Conservation (phyloP, 2,329 filamentous ascomycete species). For the Cercospora zeina region DNA sequence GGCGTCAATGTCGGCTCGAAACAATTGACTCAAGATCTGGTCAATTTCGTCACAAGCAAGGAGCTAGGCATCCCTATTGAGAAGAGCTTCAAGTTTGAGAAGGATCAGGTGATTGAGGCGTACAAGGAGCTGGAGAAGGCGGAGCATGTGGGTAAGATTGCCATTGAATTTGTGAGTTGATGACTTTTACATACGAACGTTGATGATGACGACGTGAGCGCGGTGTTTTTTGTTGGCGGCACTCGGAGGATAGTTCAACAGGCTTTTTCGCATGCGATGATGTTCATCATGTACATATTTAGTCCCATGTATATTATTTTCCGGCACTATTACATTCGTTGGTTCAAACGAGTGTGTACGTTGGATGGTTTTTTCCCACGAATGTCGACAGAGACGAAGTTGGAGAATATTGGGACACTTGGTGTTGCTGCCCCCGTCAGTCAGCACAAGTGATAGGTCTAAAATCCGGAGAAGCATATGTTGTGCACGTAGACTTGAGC, state of each 20-base stretch:
- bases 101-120: slow-evolving; percentile 34
- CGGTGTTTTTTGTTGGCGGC: background rate
- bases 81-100: slow-evolving; percentile 43
- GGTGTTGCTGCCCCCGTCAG: background rate
- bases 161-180: slow-evolving; percentile 23
- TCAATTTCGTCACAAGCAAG: slow-evolving; percentile 43
- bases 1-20: slow-evolving; percentile 38
- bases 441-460: too few species aligned
- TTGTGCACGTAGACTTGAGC: background rate
- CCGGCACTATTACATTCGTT: background rate
- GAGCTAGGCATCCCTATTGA: slow-evolving; percentile 42
- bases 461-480: too few species aligned
- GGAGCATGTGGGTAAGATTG: slow-evolving; percentile 40
- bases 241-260: background rate
- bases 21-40: slow-evolving; percentile 49
- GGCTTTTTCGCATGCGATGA: background rate
- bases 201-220: slow-evolving; percentile 3
- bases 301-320: background rate
- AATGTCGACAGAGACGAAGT: background rate
- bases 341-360: background rate
- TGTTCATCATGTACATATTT: background rate
- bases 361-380: background rate
- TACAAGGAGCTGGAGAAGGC: slow-evolving; percentile 36
- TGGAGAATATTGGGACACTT: background rate
- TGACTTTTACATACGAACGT: background rate